A percentile compares a stretch with the other conserved stretches of the same genome.
phyloP scores from a whole-genome alignment of 169 alveolate species.

The Cryptosporidium andersoni region DNA sequence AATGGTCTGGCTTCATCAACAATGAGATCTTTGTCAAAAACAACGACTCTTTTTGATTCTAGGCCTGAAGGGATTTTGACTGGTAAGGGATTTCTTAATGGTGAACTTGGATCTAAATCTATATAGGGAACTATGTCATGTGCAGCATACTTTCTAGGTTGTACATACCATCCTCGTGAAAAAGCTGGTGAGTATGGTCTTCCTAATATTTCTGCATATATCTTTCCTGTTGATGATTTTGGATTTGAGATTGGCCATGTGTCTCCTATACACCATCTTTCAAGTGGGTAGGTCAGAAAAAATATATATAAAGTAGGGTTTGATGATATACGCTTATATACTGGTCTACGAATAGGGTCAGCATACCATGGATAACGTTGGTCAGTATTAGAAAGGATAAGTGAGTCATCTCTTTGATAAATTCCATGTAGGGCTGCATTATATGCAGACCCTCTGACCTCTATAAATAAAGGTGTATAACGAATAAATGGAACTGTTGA shows the following conservation, averaged over 20 bases:
- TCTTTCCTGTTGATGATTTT: slow-evolving; percentile 23
- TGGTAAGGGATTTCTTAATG: slow-evolving; percentile 67
- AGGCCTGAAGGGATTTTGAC: slow-evolving; percentile 46
- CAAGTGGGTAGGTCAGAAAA: slow-evolving; percentile 42
- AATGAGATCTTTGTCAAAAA: slow-evolving; percentile 56
- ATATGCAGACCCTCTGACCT: slow-evolving; percentile 46
- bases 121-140: slow-evolving; percentile 63
- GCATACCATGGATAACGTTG: slow-evolving; percentile 48
- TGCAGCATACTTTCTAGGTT: slow-evolving; percentile 68
- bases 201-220: slow-evolving; percentile 65
- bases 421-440: slow-evolving; percentile 70
- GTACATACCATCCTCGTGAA: slow-evolving; percentile 64
- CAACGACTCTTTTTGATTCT: slow-evolving; percentile 52
- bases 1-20: slow-evolving; percentile 72
- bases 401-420: slow-evolving; percentile 59
- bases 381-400: slow-evolving; percentile 22
- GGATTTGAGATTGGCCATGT: slow-evolving; percentile 67
- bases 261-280: slow-evolving; percentile 68
- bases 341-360: slow-evolving; percentile 62
- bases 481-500: slow-evolving; percentile 46
- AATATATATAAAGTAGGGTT: slow-evolving; percentile 45
- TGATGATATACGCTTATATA: slow-evolving; percentile 49
- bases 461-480: slow-evolving; percentile 55
- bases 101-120: slow-evolving; percentile 63
- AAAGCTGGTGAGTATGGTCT: slow-evolving; percentile 65